Evolutionary conservation across 495 filamentous ascomycete genomes (phyloP).

Genomic region (Astrothelium subdiscretum): DNA sequence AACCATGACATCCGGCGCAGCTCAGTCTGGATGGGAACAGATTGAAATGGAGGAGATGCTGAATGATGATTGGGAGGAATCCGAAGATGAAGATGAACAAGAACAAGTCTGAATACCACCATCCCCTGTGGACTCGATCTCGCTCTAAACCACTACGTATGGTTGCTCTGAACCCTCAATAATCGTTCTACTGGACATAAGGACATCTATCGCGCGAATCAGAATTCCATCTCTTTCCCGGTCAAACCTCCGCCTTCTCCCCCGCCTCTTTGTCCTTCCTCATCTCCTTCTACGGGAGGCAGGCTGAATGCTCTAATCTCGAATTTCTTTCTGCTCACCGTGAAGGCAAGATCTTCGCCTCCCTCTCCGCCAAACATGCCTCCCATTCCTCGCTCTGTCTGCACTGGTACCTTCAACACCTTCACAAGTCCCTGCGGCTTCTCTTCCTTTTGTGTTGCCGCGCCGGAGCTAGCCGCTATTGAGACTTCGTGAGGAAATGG

Average conservation of each 20-base stretch:
- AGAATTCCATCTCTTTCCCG: constrained; percentile 66
- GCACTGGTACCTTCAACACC: constrained; percentile 68
- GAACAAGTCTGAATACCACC: constrained; percentile 27
- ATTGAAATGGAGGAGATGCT: constrained; percentile 54
- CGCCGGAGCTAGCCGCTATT: constrained; percentile 42
- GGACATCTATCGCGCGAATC: no score
- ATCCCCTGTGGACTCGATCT: not conserved
- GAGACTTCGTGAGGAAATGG: constrained; percentile 61
- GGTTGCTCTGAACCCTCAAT: no score
- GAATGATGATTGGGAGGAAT: constrained; percentile 22
- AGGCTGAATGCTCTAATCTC: constrained; percentile 81
- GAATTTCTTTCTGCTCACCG: constrained; percentile 68
- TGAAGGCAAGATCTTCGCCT: constrained; percentile 86
- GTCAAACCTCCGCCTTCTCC: constrained; percentile 39
- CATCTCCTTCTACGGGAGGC: constrained; percentile 76
- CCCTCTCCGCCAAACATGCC: constrained; percentile 49
- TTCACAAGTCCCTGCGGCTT: constrained; percentile 76
- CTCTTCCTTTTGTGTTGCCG: constrained; percentile 49
- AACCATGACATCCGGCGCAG: constrained; percentile 39
- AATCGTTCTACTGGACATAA: no score
- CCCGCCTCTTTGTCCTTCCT: constrained; percentile 50
- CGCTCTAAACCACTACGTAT: not conserved
- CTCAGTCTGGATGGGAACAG: constrained; percentile 48
- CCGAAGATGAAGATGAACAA: constrained; percentile 35
- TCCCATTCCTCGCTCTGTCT: constrained; percentile 76